These are phyloP conservation scores for Beauveria australis DNA, from an alignment of 2,329 filamentous ascomycete genomes.

Conservation along the genomic window DNA sequence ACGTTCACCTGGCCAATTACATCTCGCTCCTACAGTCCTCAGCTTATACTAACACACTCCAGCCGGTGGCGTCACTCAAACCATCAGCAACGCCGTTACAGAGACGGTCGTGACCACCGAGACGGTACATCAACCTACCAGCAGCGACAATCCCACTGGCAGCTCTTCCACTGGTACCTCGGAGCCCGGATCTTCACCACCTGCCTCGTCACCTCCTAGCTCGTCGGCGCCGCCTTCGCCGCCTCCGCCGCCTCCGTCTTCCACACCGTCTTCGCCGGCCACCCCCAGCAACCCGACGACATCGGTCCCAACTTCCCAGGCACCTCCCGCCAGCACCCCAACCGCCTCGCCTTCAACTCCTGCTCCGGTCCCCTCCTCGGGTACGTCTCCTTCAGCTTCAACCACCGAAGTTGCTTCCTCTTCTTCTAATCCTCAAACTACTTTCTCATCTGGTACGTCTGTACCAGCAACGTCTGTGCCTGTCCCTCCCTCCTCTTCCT, in stretches of 20 bases:
- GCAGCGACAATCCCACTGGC: neutral
- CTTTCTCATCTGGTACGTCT: slow-evolving; percentile 23
- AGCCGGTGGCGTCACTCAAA: neutral
- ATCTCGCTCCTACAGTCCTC: neutral
- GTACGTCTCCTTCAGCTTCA: slow-evolving; percentile 23
- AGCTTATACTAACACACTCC: neutral
- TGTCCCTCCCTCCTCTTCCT: slow-evolving; percentile 19
- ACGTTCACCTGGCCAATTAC: neutral
- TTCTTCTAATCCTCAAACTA: slow-evolving; percentile 14
- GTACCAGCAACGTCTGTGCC: slow-evolving; percentile 18
- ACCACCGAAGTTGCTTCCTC: slow-evolving; percentile 17
- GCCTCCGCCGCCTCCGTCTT: neutral
- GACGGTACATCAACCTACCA: slow-evolving; percentile 5
- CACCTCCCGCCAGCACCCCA: slow-evolving; percentile 8
- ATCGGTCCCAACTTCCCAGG: neutral
- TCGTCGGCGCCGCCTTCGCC: neutral
- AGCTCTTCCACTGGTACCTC: neutral
- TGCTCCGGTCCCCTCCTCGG: slow-evolving; percentile 15
- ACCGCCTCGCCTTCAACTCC: slow-evolving; percentile 10
- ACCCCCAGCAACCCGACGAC: neutral
- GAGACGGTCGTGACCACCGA: neutral
- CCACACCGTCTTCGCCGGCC: neutral
- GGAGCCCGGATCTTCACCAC: neutral
- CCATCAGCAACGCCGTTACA: neutral
- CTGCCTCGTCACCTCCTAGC: neutral